These are phyloP conservation scores for Phialophora verrucosa DNA, from an alignment of 2,329 filamentous ascomycete species.

Conservation along the genomic window DNA sequence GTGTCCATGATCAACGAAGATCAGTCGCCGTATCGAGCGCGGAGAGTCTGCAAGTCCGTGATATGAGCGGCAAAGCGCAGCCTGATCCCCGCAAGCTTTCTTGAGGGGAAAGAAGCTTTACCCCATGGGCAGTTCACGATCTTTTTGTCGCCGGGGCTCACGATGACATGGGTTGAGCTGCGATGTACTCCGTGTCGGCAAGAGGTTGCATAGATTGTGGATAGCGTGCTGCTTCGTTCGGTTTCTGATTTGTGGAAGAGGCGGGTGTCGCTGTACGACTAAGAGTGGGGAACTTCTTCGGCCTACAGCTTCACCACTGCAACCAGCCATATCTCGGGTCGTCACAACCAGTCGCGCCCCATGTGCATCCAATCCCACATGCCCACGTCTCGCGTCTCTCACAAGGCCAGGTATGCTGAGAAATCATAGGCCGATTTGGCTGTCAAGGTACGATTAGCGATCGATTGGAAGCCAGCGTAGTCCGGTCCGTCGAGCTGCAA, in stretches of 20 bases:
- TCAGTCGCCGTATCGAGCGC: slow-evolving; percentile 6
- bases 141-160: background rate
- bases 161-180: slow-evolving; percentile 7
- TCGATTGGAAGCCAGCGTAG: slow-evolving; percentile 14
- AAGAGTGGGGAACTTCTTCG: too few species aligned
- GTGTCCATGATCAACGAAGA: background rate
- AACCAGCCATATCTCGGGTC: too few species aligned
- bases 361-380: too few species aligned
- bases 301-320: too few species aligned
- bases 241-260: slow-evolving; percentile 2
- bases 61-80: slow-evolving; percentile 7
- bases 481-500: slow-evolving; percentile 14
- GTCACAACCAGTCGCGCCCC: too few species aligned
- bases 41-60: slow-evolving; percentile 7
- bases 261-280: background rate
- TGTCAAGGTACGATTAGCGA: slow-evolving; percentile 13
- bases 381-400: background rate
- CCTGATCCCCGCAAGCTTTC: slow-evolving; percentile 15
- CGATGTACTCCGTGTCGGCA: background rate
- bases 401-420: slow-evolving; percentile 12
- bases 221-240: background rate
- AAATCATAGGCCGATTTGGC: slow-evolving; percentile 18
- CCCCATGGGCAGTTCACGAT: slow-evolving; percentile 7
- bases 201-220: slow-evolving; percentile 14
- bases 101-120: slow-evolving; percentile 2